Percentiles rank a stretch among this genome's conserved stretches.
These are phyloP conservation scores for Anthostomella pinea DNA, from an alignment of 2,329 filamentous ascomycete species.

Conservation along the genomic window DNA sequence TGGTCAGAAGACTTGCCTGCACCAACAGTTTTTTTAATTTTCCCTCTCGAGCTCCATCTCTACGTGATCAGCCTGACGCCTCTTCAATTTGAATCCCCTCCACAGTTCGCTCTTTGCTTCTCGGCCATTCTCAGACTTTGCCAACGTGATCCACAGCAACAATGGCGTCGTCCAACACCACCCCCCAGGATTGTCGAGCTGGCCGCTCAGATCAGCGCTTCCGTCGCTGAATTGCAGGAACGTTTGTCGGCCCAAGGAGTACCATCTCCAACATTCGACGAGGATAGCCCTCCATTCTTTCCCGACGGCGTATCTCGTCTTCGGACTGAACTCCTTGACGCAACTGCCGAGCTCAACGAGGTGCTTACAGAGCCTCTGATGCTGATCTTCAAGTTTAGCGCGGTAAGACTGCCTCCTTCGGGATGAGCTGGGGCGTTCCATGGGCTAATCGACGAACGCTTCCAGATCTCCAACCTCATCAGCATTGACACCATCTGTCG, in stretches of 20 bases:
- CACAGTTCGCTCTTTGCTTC: too few relatives aligned
- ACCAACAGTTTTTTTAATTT: too few relatives aligned
- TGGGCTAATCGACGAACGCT: conserved; percentile 8
- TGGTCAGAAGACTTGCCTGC: too few relatives aligned
- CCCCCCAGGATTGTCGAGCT: conserved; percentile 12
- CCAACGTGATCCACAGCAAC: conserved; percentile 3
- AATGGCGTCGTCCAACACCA: conserved; percentile 7
- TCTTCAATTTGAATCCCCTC: too few relatives aligned
- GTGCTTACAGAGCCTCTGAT: conserved; percentile 50
- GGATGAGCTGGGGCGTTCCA: background rate
- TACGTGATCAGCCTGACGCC: too few relatives aligned
- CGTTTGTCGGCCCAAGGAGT: conserved; percentile 12
- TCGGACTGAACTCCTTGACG: conserved; percentile 18
- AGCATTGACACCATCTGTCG: conserved; percentile 25
- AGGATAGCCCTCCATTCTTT: conserved; percentile 14
- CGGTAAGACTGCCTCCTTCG: conserved; percentile 11
- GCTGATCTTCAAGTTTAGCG: conserved; percentile 16
- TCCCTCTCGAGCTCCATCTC: too few relatives aligned
- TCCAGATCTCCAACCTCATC: conserved; percentile 14
- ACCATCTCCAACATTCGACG: conserved; percentile 17
- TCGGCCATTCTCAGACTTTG: background rate
- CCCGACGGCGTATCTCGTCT: conserved; percentile 10
- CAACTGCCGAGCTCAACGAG: conserved; percentile 21
- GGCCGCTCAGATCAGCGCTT: conserved; percentile 13
- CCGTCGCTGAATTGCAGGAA: conserved; percentile 12